phyloP scores from a whole-genome alignment of 345 rosid genomes.

The Eucalyptus sp. region DNA sequence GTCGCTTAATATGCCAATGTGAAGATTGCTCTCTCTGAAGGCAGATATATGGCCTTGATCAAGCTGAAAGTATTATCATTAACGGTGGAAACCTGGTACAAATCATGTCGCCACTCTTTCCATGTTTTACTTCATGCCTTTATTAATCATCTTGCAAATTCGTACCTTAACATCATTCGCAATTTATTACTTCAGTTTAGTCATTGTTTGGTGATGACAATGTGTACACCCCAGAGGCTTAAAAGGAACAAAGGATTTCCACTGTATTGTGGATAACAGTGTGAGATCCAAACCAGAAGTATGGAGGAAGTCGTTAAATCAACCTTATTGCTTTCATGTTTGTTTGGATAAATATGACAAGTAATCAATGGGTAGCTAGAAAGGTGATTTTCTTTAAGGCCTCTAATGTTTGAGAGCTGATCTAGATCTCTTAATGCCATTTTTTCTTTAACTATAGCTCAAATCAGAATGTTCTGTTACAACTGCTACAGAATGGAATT shows the following conservation, averaged over 20 bases:
- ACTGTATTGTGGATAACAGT: too few species aligned
- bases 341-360: neutral
- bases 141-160: neutral
- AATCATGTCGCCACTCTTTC: rapidly evolving
- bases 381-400: neutral
- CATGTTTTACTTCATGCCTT: neutral
- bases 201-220: neutral
- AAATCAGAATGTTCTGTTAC: neutral
- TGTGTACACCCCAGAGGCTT: neutral
- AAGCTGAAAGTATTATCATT: neutral
- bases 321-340: rapidly evolving
- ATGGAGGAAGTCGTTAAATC: neutral
- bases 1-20: too few species aligned
- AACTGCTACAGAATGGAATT: rapidly evolving
- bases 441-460: neutral
- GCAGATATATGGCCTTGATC: neutral
- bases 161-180: rapidly evolving
- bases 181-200: neutral
- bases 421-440: neutral
- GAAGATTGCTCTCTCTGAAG: neutral
- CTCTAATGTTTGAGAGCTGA: neutral
- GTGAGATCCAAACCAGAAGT: neutral
- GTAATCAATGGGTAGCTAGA: neutral
- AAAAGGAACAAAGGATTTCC: too few species aligned
- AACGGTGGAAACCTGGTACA: rapidly evolving